Base-by-base conservation (phyloP, 202 grass and related monocot genomes). In the Carex sylvatica region DNA sequence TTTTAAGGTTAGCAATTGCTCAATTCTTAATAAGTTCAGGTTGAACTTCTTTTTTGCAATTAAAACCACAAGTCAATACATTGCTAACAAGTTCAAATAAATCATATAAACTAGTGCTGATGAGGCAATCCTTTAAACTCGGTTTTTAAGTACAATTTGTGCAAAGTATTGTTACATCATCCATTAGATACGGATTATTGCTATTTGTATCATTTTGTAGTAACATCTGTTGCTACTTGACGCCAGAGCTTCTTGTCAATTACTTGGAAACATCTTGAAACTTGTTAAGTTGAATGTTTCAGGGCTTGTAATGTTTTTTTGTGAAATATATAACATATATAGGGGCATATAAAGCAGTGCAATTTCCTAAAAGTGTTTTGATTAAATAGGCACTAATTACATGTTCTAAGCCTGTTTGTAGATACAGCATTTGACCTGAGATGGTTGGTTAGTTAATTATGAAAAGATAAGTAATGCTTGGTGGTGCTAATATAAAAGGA, bases 391-490 rank as follows among this genome's bases (percentile, higher is more conserved):
- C 47, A n/a, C 14, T 55, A 15, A 33, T 51, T 9, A 26, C 58
- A 58, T 76, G 51, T 18, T 53, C 24, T 56, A n/a, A 56, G 23
- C 51, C 49, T 76, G 72, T 55, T 53, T n/a, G 2, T 76, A 76
- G 26, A 76, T 76, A 15, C 51, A 55, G 26, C 15, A 3, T 76
- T 49, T 56, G 14, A 36, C 51, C 26, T 76, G 26, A 73, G 33
- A 30, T 22, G 0, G 22, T 53, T 67, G 31, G 6, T 23, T 28
- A 26, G 46, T 74, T 74, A 52, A 26, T 52, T 61, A 19, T 31
- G 16, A 40, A 22, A 79, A 10, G 31, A 65, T 23, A 79, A 64
- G 26, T 80, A 65, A 61, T 60, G 30, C 76, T 80, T 80, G 59
- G 38, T 80, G 44, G 2, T 61, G 31, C 33, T 65, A 22, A 26